These are phyloP conservation scores for Rhodomyrtus psidioides DNA, from an alignment of 441 rosid species.

Conservation along the genomic window DNA sequence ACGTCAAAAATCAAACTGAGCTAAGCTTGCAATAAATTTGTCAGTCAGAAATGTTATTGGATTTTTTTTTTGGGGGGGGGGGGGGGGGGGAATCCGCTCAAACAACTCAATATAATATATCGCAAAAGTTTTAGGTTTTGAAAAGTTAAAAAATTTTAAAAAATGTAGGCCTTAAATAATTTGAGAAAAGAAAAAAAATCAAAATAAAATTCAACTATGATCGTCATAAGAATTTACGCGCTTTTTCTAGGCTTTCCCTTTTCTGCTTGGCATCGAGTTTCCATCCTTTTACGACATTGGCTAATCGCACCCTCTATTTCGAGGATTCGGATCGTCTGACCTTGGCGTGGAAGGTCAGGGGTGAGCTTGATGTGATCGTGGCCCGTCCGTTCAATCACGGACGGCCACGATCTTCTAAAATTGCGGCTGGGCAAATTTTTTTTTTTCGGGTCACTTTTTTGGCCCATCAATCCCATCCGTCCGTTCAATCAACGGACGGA, in stretches of 20 bases:
- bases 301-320: background rate
- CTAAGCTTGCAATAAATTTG: background rate
- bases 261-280: background rate
- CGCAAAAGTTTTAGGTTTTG: background rate
- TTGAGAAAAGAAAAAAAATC: background rate
- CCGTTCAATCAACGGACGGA: too few relatives aligned
- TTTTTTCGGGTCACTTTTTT: too few relatives aligned
- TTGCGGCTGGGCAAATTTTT: too few relatives aligned
- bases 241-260: background rate
- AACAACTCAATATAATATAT: too few relatives aligned
- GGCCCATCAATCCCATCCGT: too few relatives aligned
- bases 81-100: too few relatives aligned
- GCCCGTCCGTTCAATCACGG: too few relatives aligned
- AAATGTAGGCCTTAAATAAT: accelerated
- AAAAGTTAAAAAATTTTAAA: background rate
- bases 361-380: too few relatives aligned
- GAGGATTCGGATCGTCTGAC: too few relatives aligned
- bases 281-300: background rate
- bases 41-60: background rate
- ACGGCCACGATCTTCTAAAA: too few relatives aligned
- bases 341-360: too few relatives aligned
- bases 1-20: background rate
- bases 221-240: background rate
- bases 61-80: too few relatives aligned
- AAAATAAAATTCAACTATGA: background rate